A percentile compares a stretch with the other conserved stretches of the same genome.
Conservation (phyloP, 805 yeast species). For the Sungouiella thailandica region DNA sequence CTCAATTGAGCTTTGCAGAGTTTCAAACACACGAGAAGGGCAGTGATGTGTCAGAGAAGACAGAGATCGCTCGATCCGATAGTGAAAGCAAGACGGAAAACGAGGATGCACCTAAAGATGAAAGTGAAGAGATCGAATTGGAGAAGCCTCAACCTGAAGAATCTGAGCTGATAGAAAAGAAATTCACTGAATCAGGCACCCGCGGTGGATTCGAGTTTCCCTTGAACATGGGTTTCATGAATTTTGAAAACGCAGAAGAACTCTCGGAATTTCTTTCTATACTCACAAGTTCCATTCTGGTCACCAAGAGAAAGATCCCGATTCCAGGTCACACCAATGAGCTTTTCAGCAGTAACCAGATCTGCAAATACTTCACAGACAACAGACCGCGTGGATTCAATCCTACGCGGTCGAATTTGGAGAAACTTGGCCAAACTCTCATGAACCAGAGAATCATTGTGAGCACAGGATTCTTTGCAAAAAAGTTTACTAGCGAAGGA, state of each 20-base stretch:
- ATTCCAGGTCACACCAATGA: conserved; percentile 38
- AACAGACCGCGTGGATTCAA: conserved; percentile 27
- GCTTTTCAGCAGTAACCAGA: conserved; percentile 34
- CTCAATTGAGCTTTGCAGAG: conserved; percentile 29
- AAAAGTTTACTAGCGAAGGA: conserved; percentile 36
- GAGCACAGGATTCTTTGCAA: conserved; percentile 28
- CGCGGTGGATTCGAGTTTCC: conserved; percentile 24
- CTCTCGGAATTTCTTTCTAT: conserved; percentile 20
- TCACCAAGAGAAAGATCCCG: conserved; percentile 29
- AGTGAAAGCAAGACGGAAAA: not conserved
- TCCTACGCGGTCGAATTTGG: conserved; percentile 33
- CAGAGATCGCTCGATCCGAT: no score
- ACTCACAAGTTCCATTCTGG: conserved; percentile 20
- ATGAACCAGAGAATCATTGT: conserved; percentile 29
- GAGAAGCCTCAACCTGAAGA: no score
- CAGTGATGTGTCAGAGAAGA: not conserved
- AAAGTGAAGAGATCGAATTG: not conserved
- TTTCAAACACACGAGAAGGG: conserved; percentile 7
- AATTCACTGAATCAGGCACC: not conserved
- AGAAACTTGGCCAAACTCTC: conserved; percentile 37
- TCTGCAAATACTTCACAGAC: conserved; percentile 24
- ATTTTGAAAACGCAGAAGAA: conserved; percentile 13
- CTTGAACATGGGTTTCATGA: conserved; percentile 17
- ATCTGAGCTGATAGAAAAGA: not conserved
- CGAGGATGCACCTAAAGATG: not conserved